Evolutionary conservation across 495 filamentous ascomycete species (phyloP).

Genomic region (Aspergillus indologenus): DNA sequence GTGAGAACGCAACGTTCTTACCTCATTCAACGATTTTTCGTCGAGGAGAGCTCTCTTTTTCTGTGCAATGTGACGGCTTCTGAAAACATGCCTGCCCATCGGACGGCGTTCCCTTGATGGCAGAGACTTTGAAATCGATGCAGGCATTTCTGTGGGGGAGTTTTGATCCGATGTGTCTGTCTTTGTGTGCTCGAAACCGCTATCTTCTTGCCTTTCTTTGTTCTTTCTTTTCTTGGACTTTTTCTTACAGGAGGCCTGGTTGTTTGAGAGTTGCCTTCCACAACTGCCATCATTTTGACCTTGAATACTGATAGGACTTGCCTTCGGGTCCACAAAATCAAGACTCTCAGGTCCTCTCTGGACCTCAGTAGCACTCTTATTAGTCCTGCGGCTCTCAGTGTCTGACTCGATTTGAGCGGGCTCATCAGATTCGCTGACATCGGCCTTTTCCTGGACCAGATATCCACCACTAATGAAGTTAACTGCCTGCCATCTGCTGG

Average conservation of each 20-base stretch:
- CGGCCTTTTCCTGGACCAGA: constrained; percentile 64
- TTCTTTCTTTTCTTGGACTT: constrained; percentile 46
- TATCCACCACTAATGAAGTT: constrained; percentile 79
- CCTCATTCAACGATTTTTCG: constrained; percentile 71
- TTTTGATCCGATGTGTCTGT: too few relatives aligned
- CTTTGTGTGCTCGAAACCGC: constrained; percentile 14
- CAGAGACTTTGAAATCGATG: constrained; percentile 21
- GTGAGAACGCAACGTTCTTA: constrained; percentile 28
- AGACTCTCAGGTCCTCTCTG: background rate
- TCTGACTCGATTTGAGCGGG: constrained; percentile 5
- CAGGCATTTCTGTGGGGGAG: constrained; percentile 19
- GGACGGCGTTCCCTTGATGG: constrained; percentile 42
- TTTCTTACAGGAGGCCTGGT: constrained; percentile 11
- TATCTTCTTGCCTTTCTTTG: constrained; percentile 41
- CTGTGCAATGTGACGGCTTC: constrained; percentile 71
- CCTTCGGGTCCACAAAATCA: background rate
- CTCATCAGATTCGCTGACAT: constrained; percentile 27
- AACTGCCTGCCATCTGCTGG: constrained; percentile 68
- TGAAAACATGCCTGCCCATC: constrained; percentile 57
- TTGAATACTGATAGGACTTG: constrained; percentile 25
- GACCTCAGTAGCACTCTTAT: background rate
- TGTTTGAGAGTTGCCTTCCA: constrained; percentile 22
- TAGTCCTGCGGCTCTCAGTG: constrained; percentile 13
- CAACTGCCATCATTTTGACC: constrained; percentile 11
- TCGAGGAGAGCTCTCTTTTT: constrained; percentile 74